A percentile compares a stretch with the other conserved stretches of the same genome.
Conservation (phyloP, 345 rosid genomes). For the Clarkia xantiana region DNA sequence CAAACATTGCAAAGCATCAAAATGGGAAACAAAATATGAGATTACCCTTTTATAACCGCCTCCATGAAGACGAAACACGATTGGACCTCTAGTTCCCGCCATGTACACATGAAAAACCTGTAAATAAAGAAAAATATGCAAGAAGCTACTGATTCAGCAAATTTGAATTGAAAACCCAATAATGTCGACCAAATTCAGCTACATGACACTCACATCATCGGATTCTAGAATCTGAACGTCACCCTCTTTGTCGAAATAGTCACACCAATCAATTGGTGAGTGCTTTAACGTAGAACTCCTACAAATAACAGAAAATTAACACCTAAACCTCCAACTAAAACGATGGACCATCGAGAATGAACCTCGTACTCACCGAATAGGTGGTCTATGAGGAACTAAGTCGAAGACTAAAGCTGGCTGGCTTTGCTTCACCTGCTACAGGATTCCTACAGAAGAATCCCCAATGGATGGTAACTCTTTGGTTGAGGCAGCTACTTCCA, state of each 20-base stretch:
- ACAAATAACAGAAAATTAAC: not conserved
- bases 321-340: not conserved
- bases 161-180: not conserved
- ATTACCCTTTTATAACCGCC: constrained; percentile 90
- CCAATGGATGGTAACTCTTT: constrained; percentile 55
- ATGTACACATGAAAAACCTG: no score
- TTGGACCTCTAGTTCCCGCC: no score
- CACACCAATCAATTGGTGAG: constrained; percentile 56
- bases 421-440: constrained; percentile 6
- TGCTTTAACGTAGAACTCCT: constrained; percentile 45
- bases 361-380: constrained; percentile 28
- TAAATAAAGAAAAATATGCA: constrained; percentile 19
- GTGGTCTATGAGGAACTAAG: constrained; percentile 43
- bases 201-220: constrained; percentile 39
- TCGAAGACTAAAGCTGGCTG: constrained; percentile 34
- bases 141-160: constrained; percentile 4
- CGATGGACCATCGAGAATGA: not conserved
- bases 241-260: constrained; percentile 61
- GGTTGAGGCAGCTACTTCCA: constrained; percentile 63
- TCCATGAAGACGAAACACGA: no score
- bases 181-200: not conserved
- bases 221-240: constrained; percentile 54
- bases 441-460: constrained; percentile 16
- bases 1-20: not conserved
- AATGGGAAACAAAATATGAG: not conserved